These are phyloP conservation scores for Arxiozyma telluris DNA, from an alignment of 1,139 yeast species.

Conservation along the genomic window DNA sequence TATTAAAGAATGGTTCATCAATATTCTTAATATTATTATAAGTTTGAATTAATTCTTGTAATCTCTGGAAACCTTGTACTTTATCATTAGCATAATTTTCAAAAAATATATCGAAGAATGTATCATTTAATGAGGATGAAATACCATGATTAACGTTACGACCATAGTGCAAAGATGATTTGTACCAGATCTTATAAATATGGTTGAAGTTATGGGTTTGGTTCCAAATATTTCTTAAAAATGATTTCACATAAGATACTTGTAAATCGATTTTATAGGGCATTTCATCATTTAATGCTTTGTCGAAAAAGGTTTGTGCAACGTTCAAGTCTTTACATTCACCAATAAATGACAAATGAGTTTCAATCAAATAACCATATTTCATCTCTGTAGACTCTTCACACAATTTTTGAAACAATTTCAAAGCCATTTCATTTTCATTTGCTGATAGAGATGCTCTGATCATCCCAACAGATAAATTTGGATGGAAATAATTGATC, in stretches of 20 bases:
- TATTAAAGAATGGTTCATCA: conserved; percentile 74
- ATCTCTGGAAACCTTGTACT: conserved; percentile 46
- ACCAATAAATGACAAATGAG: conserved; percentile 75
- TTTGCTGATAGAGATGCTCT: conserved; percentile 49
- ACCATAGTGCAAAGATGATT: conserved; percentile 51
- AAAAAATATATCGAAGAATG: conserved; percentile 63
- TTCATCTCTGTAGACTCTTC: conserved; percentile 31
- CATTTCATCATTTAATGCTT: conserved; percentile 55
- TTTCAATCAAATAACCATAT: conserved; percentile 46
- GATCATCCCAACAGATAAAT: conserved; percentile 51
- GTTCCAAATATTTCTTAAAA: conserved; percentile 55
- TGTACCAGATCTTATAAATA: conserved; percentile 55
- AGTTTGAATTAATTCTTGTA: conserved; percentile 48
- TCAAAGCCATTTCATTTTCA: conserved; percentile 43
- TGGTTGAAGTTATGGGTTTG: conserved; percentile 49
- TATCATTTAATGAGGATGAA: conserved; percentile 59
- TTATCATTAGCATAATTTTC: conserved; percentile 46
- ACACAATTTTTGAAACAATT: conserved; percentile 40
- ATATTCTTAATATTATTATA: conserved; percentile 51
- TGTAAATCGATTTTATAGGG: conserved; percentile 68
- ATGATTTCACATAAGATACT: conserved; percentile 64
- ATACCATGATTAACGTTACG: conserved; percentile 56
- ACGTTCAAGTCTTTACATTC: conserved; percentile 65
- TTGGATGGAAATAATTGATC: conserved; percentile 38
- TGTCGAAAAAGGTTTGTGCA: conserved; percentile 65